Evolutionary conservation across 2,329 filamentous ascomycete species (phyloP).

Genomic region (Colletotrichum sp.): DNA sequence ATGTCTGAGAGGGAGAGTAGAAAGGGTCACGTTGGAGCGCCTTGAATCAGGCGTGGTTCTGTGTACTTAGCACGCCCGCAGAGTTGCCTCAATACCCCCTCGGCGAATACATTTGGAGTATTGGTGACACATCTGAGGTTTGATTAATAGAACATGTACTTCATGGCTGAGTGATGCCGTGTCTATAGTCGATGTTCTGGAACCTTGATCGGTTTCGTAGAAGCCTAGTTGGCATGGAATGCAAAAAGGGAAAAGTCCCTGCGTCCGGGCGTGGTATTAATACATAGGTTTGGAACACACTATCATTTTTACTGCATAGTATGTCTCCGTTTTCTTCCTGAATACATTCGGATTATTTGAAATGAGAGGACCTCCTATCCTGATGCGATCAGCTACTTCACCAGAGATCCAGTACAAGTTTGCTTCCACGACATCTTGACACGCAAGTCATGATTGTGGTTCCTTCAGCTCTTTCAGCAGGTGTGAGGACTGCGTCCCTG

Average conservation of each 20-base stretch:
- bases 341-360: accelerated
- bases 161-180: not conserved
- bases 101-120: not conserved
- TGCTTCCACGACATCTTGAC: not conserved
- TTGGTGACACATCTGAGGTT: not conserved
- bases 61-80: accelerated
- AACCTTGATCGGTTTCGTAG: not conserved
- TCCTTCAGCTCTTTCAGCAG: not conserved
- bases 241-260: not conserved
- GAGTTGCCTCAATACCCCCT: not conserved
- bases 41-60: not conserved
- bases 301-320: accelerated
- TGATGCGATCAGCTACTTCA: not conserved
- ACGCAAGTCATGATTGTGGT: not conserved
- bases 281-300: accelerated
- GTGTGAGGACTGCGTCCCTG: not conserved
- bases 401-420: not conserved
- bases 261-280: not conserved
- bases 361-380: not conserved
- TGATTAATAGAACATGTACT: not conserved
- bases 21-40: not conserved
- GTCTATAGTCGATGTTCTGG: not conserved
- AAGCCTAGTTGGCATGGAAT: not conserved
- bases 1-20: not conserved
- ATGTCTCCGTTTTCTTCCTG: not conserved